A percentile compares a stretch with the other conserved stretches of the same genome.
These are phyloP conservation scores for Solanum lycopersicoides DNA, from an alignment of 257 asterid genomes.

Conservation along the genomic window DNA sequence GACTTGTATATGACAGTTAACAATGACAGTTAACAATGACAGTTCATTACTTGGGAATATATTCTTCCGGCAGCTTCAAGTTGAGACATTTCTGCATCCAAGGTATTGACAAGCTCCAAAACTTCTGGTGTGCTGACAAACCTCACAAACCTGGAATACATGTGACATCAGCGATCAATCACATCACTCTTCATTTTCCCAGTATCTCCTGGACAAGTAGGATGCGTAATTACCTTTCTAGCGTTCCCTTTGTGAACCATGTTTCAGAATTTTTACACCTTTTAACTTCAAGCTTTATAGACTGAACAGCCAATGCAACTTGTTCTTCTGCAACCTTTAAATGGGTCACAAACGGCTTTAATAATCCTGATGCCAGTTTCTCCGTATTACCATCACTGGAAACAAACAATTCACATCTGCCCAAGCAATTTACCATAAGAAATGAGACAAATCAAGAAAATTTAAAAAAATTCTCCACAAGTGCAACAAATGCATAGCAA, in stretches of 20 bases:
- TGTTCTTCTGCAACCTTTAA: slow-evolving; percentile 58
- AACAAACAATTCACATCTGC: slow-evolving; percentile 61
- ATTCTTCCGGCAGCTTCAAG: slow-evolving; percentile 59
- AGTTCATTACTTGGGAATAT: slow-evolving; percentile 44
- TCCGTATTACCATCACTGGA: slow-evolving; percentile 48
- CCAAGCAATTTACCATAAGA: slow-evolving; percentile 3
- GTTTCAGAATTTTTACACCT: slow-evolving; percentile 33
- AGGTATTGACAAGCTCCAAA: slow-evolving; percentile 46
- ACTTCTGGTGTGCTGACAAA: slow-evolving; percentile 73
- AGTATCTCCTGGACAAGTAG: not conserved
- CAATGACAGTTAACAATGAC: not conserved
- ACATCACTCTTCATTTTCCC: not conserved
- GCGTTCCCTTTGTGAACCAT: slow-evolving; percentile 72
- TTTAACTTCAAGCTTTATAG: slow-evolving; percentile 53
- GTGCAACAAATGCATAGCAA: not conserved
- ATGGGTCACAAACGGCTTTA: slow-evolving; percentile 55
- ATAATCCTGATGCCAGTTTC: slow-evolving; percentile 61
- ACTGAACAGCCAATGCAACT: slow-evolving; percentile 33
- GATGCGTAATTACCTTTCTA: slow-evolving; percentile 47
- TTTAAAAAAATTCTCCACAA: not conserved
- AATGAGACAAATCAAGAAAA: not conserved
- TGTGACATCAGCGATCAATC: not conserved
- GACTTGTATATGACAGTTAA: not conserved
- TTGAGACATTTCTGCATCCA: slow-evolving; percentile 66
- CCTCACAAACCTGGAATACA: slow-evolving; percentile 52